These are phyloP conservation scores for Magnusiomyces fungicola DNA, from an alignment of 1,139 yeast species.

Conservation along the genomic window DNA sequence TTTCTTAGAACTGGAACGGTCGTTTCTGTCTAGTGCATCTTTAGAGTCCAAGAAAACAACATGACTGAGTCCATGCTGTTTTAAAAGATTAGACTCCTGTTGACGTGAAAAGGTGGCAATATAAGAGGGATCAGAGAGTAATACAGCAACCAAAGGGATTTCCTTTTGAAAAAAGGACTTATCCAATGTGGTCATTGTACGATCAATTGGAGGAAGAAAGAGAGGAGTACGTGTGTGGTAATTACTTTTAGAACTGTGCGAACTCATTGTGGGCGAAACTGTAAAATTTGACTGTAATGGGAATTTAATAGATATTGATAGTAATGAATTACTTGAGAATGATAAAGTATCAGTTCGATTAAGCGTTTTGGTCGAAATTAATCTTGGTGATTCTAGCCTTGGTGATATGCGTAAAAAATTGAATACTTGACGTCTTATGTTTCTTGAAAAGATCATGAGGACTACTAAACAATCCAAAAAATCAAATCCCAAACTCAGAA, in stretches of 20 bases:
- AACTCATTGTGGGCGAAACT: neutral
- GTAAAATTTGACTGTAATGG: no score
- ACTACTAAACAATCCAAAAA: no score
- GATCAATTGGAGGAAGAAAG: constrained; percentile 54
- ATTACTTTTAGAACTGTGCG: neutral
- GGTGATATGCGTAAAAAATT: no score
- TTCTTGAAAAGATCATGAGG: neutral
- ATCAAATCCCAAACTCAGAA: no score
- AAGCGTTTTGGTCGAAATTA: no score
- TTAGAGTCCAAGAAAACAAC: constrained; percentile 41
- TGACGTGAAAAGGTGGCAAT: constrained; percentile 39
- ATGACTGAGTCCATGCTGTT: constrained; percentile 58
- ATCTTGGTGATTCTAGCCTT: no score
- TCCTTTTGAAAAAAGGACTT: constrained; percentile 50
- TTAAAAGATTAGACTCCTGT: constrained; percentile 50
- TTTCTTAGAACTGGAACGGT: constrained; percentile 31
- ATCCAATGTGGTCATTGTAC: constrained; percentile 61
- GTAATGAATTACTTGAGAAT: no score
- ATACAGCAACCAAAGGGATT: constrained; percentile 57
- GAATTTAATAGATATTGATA: no score
- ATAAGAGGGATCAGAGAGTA: constrained; percentile 62
- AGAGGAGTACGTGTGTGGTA: constrained; percentile 8
- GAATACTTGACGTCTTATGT: neutral
- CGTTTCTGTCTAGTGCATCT: constrained; percentile 25
- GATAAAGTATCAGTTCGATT: no score